phyloP scores from a whole-genome alignment of 2,329 filamentous ascomycete species.

The Cladosporium sp. region DNA sequence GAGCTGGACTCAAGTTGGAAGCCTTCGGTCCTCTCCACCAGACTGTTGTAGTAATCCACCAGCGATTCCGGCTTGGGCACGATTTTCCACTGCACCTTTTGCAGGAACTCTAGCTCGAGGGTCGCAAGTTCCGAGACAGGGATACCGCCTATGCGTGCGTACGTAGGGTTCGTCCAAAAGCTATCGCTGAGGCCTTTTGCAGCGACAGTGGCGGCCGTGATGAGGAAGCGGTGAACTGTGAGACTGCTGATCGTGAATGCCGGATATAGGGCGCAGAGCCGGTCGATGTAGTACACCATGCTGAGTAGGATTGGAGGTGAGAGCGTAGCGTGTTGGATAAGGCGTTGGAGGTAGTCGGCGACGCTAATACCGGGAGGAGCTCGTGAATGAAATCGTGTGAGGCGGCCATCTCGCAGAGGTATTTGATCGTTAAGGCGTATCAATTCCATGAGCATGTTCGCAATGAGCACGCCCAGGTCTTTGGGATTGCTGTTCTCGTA shows the following conservation, averaged over 20 bases:
- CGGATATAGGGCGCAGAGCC: slow-evolving; percentile 84
- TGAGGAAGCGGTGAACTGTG: slow-evolving; percentile 95
- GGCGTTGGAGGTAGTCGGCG: slow-evolving; percentile 83
- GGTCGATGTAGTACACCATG: slow-evolving; percentile 99
- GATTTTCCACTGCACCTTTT: slow-evolving; percentile 92
- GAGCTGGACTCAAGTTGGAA: slow-evolving; percentile 47
- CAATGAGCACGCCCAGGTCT: slow-evolving; percentile 85
- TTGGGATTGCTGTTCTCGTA: slow-evolving; percentile 82
- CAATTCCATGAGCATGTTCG: slow-evolving; percentile 92
- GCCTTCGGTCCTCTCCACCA: slow-evolving; percentile 65
- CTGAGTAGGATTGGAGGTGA: slow-evolving; percentile 91
- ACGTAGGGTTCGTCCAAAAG: slow-evolving; percentile 98
- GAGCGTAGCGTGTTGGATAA: slow-evolving; percentile 90
- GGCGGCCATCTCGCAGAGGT: slow-evolving; percentile 75
- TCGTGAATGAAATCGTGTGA: slow-evolving; percentile 86
- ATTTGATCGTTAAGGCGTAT: slow-evolving; percentile 89
- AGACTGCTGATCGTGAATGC: slow-evolving; percentile 95
- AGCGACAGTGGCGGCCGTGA: slow-evolving; percentile 91
- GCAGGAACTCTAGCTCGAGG: slow-evolving; percentile 88
- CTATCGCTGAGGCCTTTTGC: slow-evolving; percentile 94
- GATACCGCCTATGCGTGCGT: slow-evolving; percentile 89
- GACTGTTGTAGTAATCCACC: slow-evolving; percentile 85
- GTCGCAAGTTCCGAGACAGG: slow-evolving; percentile 85
- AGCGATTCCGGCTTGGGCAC: slow-evolving; percentile 92
- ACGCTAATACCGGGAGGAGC: slow-evolving; percentile 90